Evolutionary conservation across 306 rosid genomes (phyloP).

Genomic region (Cucumis cinereus): DNA sequence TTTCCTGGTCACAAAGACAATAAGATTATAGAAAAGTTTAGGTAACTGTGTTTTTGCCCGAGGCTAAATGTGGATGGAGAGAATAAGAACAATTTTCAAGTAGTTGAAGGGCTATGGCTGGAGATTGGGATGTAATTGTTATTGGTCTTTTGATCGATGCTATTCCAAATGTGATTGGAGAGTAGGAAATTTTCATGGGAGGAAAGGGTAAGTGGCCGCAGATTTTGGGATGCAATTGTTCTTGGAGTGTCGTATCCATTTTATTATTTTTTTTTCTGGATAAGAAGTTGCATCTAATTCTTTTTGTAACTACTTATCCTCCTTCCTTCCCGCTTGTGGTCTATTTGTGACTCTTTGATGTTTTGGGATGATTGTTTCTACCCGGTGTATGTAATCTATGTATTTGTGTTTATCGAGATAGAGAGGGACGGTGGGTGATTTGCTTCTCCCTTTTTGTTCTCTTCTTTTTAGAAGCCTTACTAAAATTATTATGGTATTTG

Average conservation of each 20-base stretch:
- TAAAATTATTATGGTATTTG: not conserved
- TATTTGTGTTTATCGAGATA: not conserved
- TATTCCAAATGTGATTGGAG: not conserved
- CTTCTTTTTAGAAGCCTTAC: not conserved
- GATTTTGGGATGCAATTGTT: not conserved
- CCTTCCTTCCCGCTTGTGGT: not conserved
- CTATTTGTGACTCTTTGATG: not conserved
- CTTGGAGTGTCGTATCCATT: not conserved
- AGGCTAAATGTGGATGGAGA: not conserved
- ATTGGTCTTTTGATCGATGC: too few relatives aligned
- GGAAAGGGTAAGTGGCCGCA: not conserved
- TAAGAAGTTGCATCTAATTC: too few relatives aligned
- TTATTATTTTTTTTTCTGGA: too few relatives aligned
- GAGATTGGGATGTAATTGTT: too few relatives aligned
- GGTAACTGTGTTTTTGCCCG: not conserved
- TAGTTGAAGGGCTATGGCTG: too few relatives aligned
- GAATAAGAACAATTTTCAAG: too few relatives aligned
- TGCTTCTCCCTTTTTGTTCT: not conserved
- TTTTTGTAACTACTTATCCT: not conserved
- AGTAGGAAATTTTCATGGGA: not conserved
- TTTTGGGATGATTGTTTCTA: not conserved
- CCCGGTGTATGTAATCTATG: not conserved
- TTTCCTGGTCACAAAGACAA: not conserved
- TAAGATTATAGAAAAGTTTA: not conserved
- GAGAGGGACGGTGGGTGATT: not conserved